Base-by-base conservation (phyloP, 345 rosid genomes). In the Populus nigra region DNA sequence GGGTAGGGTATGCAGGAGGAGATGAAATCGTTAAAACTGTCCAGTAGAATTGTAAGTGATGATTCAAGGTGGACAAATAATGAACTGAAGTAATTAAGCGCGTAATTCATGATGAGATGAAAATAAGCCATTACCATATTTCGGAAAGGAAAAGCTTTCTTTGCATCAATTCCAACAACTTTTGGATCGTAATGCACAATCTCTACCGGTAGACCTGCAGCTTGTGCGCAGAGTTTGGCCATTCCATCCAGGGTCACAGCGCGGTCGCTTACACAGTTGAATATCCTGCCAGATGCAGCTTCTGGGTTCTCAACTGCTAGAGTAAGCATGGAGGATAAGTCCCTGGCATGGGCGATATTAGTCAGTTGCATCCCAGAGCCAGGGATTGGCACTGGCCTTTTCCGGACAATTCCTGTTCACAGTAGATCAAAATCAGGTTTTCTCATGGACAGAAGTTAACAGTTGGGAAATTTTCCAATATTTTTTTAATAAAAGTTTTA, bases 331-430 rank as follows among this genome's bases (percentile, higher is more conserved):
- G 96, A 93, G 65, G 99, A 91, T 65, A 93, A 88, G 87, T 96
- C 98, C 76, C 86, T 88, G 2, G 81, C 98, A 63, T 96, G 99
- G 62, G 93, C 50, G 25, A 96, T 89, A 85, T 96, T 93, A 9
- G 97, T 90, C 50, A 93, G 86, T 73, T 96, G 98, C 94, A 93
- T 84, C 69, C 99, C 99, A 12, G 98, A 91, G 10, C 98, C 98
- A 3, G 99, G 99, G 77, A 96, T 93, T 4, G 88, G 97, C 79
- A 96, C 88, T 3, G 98, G 93, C 81, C 98, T 91, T 59, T 88
- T 87, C 63, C 99, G 83, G 50, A 91, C 94, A 76, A 96, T 96
- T 85, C 99, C 98, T 96, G 85, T 36, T 13, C 62, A 63, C 5
- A 18, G 45, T 2, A 65, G 35, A 76, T 18, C 41, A 41, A 8